A percentile compares a stretch with the other conserved stretches of the same genome.
phyloP scores from a whole-genome alignment of 2,329 filamentous ascomycete species.

The Aspergillus piperis region DNA sequence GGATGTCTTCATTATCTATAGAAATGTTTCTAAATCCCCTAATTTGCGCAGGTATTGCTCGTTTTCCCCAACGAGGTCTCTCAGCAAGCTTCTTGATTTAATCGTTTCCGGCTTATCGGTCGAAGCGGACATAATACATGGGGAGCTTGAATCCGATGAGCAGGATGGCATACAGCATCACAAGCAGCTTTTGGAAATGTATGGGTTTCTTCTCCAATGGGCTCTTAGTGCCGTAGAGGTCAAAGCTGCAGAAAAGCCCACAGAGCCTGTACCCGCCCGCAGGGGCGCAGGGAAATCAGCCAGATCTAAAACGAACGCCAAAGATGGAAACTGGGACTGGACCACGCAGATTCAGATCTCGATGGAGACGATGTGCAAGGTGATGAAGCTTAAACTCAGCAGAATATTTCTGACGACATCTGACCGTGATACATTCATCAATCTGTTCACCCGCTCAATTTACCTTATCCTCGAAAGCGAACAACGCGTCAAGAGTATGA shows the following conservation, averaged over 20 bases:
- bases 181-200: constrained; percentile 89
- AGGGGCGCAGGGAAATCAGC: constrained; percentile 73
- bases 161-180: constrained; percentile 84
- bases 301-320: constrained; percentile 67
- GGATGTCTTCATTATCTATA: constrained; percentile 27
- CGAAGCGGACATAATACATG: constrained; percentile 80
- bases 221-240: constrained; percentile 91
- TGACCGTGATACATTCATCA: constrained; percentile 92
- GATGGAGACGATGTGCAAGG: constrained; percentile 93
- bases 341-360: constrained; percentile 82
- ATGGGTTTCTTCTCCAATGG: constrained; percentile 93
- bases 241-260: constrained; percentile 87
- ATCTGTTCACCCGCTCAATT: constrained; percentile 85
- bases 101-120: constrained; percentile 82
- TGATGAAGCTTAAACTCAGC: constrained; percentile 85
- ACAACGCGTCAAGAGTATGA: constrained; percentile 81
- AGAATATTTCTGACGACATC: constrained; percentile 96
- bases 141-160: constrained; percentile 88
- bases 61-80: constrained; percentile 73
- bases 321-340: constrained; percentile 85
- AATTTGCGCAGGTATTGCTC: constrained; percentile 73
- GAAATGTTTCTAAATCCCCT: constrained; percentile 64
- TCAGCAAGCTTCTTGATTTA: constrained; percentile 91
- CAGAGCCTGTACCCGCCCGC: constrained; percentile 67
- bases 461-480: constrained; percentile 96